A percentile compares a stretch with the other conserved stretches of the same genome.
These are phyloP conservation scores for Piper longum DNA, from an alignment of 164 flowering plant species.

Conservation along the genomic window DNA sequence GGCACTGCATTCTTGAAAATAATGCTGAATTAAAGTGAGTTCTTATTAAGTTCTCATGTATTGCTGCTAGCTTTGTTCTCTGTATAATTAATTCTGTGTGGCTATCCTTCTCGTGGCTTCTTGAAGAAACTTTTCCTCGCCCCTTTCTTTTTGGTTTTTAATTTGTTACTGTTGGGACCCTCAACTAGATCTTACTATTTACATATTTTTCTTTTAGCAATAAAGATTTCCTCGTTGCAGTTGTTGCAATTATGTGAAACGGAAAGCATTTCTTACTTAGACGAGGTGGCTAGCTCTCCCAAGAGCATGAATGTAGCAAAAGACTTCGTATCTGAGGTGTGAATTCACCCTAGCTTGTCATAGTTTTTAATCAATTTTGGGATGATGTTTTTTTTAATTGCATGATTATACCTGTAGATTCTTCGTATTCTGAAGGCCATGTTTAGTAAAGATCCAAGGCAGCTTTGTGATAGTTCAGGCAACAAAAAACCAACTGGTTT, in stretches of 20 bases:
- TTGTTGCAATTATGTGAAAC: conserved; percentile 84
- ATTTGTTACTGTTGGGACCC: neutral
- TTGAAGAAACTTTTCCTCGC: neutral
- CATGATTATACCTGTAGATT: conserved; percentile 36
- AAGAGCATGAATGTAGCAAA: conserved; percentile 61
- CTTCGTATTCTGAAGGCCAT: conserved; percentile 58
- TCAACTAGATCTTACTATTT: neutral
- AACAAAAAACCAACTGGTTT: conserved; percentile 52
- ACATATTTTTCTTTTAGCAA: too few relatives aligned
- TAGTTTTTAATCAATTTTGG: too few relatives aligned
- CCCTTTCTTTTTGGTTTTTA: too few relatives aligned
- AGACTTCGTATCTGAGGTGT: conserved; percentile 71
- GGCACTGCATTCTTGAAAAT: neutral
- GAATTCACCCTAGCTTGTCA: neutral
- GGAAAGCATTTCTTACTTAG: conserved; percentile 86
- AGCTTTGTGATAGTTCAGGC: conserved; percentile 13
- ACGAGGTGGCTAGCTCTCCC: conserved; percentile 76
- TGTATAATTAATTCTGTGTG: neutral
- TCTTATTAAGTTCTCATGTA: neutral
- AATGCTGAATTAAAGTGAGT: neutral
- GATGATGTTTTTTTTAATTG: neutral
- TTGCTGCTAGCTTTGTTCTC: neutral
- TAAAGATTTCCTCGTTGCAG: conserved; percentile 26
- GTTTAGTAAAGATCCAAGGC: conserved; percentile 27
- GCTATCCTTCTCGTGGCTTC: neutral